phyloP scores from a whole-genome alignment of 2,329 filamentous ascomycete genomes.

The Scytalidium sp. region DNA sequence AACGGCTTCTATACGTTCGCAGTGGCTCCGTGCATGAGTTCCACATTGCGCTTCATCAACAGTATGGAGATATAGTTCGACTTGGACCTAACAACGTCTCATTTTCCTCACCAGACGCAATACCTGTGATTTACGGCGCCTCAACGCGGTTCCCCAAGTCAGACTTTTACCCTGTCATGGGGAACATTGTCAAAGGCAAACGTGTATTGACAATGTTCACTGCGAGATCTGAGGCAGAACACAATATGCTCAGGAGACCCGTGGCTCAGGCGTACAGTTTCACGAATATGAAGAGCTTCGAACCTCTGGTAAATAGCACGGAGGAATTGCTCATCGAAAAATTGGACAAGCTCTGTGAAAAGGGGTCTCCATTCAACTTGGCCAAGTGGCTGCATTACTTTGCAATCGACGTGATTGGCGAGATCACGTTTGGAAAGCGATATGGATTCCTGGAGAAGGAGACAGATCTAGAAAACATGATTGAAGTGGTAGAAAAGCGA shows the following conservation, averaged over 20 bases:
- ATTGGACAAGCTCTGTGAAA: slow-evolving; percentile 19
- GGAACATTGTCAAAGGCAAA: slow-evolving; percentile 22
- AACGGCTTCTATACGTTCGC: slow-evolving; percentile 43
- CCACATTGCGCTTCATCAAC: slow-evolving; percentile 50
- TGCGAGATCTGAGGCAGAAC: neutral
- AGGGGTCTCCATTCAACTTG: slow-evolving; percentile 23
- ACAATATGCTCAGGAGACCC: neutral
- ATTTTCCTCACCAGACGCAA: slow-evolving; percentile 51
- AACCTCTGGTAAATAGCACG: neutral
- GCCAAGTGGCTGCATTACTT: slow-evolving; percentile 39
- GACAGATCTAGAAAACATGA: slow-evolving; percentile 33
- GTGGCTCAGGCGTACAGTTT: slow-evolving; percentile 35
- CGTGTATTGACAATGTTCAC: slow-evolving; percentile 2
- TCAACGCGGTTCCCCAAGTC: slow-evolving; percentile 6
- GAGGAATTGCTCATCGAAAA: neutral
- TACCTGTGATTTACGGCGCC: slow-evolving; percentile 56
- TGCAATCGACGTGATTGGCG: slow-evolving; percentile 45
- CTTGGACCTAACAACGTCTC: slow-evolving; percentile 57
- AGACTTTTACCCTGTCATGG: slow-evolving; percentile 10
- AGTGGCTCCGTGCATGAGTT: slow-evolving; percentile 49
- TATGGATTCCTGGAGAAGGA: slow-evolving; percentile 42
- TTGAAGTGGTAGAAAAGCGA: too few species aligned
- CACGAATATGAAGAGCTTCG: neutral
- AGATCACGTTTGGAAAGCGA: slow-evolving; percentile 35
- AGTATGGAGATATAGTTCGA: slow-evolving; percentile 56